Conservation (phyloP, 1,139 yeast species). For the Blastobotrys buckinghamii region DNA sequence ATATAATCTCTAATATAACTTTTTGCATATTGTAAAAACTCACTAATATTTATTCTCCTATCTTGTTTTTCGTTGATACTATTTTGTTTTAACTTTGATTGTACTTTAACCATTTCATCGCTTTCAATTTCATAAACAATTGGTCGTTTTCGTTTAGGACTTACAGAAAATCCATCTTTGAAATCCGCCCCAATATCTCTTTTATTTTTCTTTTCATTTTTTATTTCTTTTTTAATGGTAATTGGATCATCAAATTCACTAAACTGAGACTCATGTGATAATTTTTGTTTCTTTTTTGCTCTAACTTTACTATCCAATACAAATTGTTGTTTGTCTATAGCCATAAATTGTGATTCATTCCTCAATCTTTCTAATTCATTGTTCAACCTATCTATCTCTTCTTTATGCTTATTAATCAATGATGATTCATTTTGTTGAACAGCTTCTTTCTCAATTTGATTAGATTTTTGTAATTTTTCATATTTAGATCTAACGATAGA, state of each 20-base stretch:
- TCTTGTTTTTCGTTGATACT: no score
- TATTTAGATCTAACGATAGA: slow-evolving; percentile 67
- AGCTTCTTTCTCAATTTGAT: slow-evolving; percentile 34
- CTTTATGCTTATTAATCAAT: slow-evolving; percentile 32
- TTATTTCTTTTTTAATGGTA: slow-evolving; percentile 1
- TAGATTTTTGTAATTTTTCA: slow-evolving; percentile 38
- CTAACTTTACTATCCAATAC: slow-evolving; percentile 7
- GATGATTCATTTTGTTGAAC: slow-evolving; percentile 41
- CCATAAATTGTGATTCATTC: slow-evolving; percentile 65
- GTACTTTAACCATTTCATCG: not conserved
- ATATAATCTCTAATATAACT: not conserved
- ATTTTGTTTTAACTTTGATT: no score
- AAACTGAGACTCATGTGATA: no score
- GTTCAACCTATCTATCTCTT: slow-evolving; percentile 38
- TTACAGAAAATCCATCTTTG: slow-evolving; percentile 1
- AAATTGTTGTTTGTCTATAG: slow-evolving; percentile 34
- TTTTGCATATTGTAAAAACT: not conserved
- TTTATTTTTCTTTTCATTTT: not conserved
- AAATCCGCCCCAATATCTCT: slow-evolving; percentile 5
- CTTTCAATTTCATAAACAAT: not conserved
- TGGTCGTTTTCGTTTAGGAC: slow-evolving; percentile 2
- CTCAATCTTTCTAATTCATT: slow-evolving; percentile 50
- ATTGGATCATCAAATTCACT: not conserved
- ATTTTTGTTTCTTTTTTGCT: slow-evolving; percentile 1
- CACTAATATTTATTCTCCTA: not conserved